A percentile compares a stretch with the other conserved stretches of the same genome.
These are phyloP conservation scores for Penicillium sp. DNA, from an alignment of 2,329 filamentous ascomycete species.

Conservation along the genomic window DNA sequence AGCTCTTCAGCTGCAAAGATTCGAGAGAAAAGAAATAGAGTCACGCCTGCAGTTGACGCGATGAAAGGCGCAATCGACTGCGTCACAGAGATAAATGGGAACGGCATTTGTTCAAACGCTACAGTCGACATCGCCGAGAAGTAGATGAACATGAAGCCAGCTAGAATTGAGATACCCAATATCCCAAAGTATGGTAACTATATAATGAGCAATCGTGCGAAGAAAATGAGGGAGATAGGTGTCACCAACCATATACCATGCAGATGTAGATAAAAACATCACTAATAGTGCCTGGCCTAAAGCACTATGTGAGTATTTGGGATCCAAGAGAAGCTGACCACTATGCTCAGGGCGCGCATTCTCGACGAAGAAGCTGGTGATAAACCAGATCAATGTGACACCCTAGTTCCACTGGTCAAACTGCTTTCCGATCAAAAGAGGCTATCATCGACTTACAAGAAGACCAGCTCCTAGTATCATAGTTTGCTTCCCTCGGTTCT, in stretches of 20 bases:
- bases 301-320: constrained; percentile 37
- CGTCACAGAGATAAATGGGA: constrained; percentile 27
- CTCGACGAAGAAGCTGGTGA: constrained; percentile 33
- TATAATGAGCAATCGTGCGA: background rate
- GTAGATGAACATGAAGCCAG: constrained; percentile 33
- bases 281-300: constrained; percentile 34
- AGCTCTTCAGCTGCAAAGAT: constrained; percentile 27
- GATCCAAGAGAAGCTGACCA: constrained; percentile 36
- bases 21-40: constrained; percentile 27
- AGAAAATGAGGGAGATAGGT: background rate
- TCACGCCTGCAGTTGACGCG: constrained; percentile 26
- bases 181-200: constrained; percentile 41
- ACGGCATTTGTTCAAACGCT: constrained; percentile 30
- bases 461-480: constrained; percentile 29
- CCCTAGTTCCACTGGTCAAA: constrained; percentile 22
- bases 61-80: constrained; percentile 29
- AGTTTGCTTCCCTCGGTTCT: constrained; percentile 22
- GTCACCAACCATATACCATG: constrained; percentile 38
- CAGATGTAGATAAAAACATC: constrained; percentile 31
- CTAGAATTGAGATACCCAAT: constrained; percentile 36
- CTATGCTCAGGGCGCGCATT: constrained; percentile 35
- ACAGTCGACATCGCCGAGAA: constrained; percentile 29
- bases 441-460: constrained; percentile 22
- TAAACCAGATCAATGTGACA: constrained; percentile 34
- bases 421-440: background rate